Base-by-base conservation (phyloP, 805 yeast genomes). In the Torulaspora quercuum region DNA sequence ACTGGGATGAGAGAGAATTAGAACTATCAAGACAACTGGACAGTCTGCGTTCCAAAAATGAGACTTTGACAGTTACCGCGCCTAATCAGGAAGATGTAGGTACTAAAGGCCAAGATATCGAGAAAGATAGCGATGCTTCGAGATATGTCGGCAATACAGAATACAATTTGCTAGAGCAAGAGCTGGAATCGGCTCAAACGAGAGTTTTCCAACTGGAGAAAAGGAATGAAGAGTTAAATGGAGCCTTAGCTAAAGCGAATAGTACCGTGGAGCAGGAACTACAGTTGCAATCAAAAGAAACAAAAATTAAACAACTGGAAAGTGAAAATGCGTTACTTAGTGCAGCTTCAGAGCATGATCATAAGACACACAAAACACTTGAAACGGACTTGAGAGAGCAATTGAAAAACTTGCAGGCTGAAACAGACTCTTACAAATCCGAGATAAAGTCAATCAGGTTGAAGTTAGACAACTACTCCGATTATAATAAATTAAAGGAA, bases 401-500 rank as follows among this genome's bases (percentile, higher is more conserved):
- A 30, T 42, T 67, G 3, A 70, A 69, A 2, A 43, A 62, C 6
- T 52, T 68, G 7, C 58, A 65, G 16, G 61, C 73, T 13, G 86
- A 82, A 46, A 46, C 70, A 2, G 48, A 52, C 2, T 73, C 73
- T 28, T 65, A 73, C 42, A 57, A 61, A n/a, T 57, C 60, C 10
- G 90, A 82, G 54, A 58, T 75, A 16, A 66, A 65, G 7, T 54
- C 57, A 4, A 63, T 83, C 46, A 75, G 73, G 50, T 62, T 64
- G 16, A 72, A 74, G 38, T 53, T 82, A 28, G 63, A 64, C 3
- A 58, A 65, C 20, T 75, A 78, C 34, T 63, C 70, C 2, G 95
- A 88, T 55, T 88, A 89, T 59, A 88, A 83, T 35, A 88, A 85
- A 44, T 57, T 88, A 31, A 87, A 86, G 56, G 73, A 76, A 33